phyloP scores from a whole-genome alignment of 306 rosid species.

The Bauhinia variegata region DNA sequence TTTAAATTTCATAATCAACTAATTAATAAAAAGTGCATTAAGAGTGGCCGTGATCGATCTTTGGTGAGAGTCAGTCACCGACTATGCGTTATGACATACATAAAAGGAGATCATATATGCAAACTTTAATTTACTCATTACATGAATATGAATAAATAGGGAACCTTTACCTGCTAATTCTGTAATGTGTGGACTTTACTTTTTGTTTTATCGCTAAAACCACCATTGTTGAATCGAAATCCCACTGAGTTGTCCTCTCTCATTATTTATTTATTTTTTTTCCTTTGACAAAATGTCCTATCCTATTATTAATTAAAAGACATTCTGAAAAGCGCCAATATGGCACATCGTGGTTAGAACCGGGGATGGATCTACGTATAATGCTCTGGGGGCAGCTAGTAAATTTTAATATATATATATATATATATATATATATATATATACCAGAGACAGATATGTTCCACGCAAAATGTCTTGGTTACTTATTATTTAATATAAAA shows the following conservation, averaged over 20 bases:
- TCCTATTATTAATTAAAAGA: too few species aligned
- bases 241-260: conserved; percentile 24
- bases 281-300: too few species aligned
- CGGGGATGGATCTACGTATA: too few species aligned
- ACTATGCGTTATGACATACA: conserved; percentile 36
- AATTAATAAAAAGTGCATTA: conserved; percentile 23
- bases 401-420: too few species aligned
- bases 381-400: too few species aligned
- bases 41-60: conserved; percentile 38
- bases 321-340: too few species aligned
- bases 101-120: neutral
- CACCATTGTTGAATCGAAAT: conserved; percentile 38
- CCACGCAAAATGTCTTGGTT: too few species aligned
- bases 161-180: conserved; percentile 14
- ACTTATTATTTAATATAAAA: too few species aligned
- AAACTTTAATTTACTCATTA: conserved; percentile 22
- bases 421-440: too few species aligned
- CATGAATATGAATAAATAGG: conserved; percentile 20
- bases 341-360: too few species aligned
- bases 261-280: too few species aligned
- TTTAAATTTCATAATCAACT: neutral
- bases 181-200: conserved; percentile 29
- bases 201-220: conserved; percentile 37
- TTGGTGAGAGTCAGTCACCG: conserved; percentile 72
- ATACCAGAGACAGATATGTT: too few species aligned